Evolutionary conservation across 78 protist genomes (phyloP).

Genomic region (Pigoraptor vietnamica): DNA sequence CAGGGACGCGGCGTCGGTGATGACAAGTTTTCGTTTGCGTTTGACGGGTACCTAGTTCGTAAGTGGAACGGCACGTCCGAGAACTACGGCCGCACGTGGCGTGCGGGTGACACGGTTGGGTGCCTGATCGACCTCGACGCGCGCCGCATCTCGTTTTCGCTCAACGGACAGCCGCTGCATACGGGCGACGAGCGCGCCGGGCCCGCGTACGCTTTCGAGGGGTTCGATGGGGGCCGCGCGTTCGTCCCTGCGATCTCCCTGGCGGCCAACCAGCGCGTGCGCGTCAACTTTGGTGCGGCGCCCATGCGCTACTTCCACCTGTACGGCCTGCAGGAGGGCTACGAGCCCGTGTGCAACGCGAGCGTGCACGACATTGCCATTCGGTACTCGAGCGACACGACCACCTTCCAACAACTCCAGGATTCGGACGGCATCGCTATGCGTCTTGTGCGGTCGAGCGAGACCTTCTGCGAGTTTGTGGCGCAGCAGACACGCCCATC

Average conservation of each 20-base stretch:
- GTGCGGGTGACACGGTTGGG: background rate
- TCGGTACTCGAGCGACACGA: background rate
- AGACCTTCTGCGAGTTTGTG: background rate
- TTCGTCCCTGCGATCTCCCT: background rate
- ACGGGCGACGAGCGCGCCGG: constrained; percentile 2
- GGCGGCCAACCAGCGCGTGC: background rate
- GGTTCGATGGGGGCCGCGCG: background rate
- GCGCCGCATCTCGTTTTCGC: background rate
- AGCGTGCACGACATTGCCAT: background rate
- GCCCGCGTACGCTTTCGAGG: background rate
- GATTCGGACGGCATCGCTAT: background rate
- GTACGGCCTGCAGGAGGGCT: background rate
- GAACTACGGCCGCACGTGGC: background rate
- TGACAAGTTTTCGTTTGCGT: background rate
- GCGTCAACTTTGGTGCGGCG: background rate
- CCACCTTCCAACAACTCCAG: background rate
- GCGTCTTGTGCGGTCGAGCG: background rate
- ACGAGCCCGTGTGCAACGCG: background rate
- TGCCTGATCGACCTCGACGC: background rate
- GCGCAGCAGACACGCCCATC: background rate
- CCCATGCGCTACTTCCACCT: background rate
- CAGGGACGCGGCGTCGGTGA: background rate
- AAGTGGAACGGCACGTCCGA: background rate
- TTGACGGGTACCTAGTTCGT: background rate
- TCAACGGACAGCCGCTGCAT: background rate